Conservation (phyloP, 768 basidiomycete genomes). For the Mrakia hoshinonis region DNA sequence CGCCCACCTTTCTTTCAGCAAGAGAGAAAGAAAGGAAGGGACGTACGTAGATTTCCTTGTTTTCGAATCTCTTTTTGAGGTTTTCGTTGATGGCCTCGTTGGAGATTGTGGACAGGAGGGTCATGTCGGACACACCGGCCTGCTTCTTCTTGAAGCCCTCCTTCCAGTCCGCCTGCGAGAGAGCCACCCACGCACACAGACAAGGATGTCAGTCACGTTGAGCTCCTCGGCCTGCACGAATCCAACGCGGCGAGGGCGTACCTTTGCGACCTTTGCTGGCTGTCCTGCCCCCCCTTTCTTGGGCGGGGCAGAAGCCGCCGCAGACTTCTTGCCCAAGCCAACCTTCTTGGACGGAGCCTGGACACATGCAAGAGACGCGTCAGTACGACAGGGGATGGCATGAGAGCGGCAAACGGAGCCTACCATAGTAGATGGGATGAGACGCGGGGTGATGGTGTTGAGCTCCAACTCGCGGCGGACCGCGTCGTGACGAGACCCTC, state of each 20-base stretch:
- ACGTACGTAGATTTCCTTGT: constrained; percentile 77
- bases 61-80: constrained; percentile 89
- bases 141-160: constrained; percentile 99
- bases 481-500: no score
- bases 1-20: neutral
- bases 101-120: constrained; percentile 86
- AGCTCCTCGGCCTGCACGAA: no score
- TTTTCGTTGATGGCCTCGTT: constrained; percentile 98
- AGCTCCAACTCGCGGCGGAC: no score
- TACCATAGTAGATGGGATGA: no score
- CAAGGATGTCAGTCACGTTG: neutral
- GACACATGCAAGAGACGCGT: neutral
- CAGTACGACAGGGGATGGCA: no score
- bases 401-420: no score
- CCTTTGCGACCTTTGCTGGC: constrained; percentile 33
- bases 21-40: neutral
- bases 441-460: no score
- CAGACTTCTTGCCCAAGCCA: constrained; percentile 40
- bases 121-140: constrained; percentile 98
- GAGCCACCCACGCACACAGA: neutral
- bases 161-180: constrained; percentile 87
- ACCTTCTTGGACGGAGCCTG: constrained; percentile 42
- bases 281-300: constrained; percentile 29
- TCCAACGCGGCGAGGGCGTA: no score
- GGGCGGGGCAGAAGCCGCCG: constrained; percentile 34